Base-by-base conservation (phyloP, 441 rosid genomes). In the Codiaeum variegatum region DNA sequence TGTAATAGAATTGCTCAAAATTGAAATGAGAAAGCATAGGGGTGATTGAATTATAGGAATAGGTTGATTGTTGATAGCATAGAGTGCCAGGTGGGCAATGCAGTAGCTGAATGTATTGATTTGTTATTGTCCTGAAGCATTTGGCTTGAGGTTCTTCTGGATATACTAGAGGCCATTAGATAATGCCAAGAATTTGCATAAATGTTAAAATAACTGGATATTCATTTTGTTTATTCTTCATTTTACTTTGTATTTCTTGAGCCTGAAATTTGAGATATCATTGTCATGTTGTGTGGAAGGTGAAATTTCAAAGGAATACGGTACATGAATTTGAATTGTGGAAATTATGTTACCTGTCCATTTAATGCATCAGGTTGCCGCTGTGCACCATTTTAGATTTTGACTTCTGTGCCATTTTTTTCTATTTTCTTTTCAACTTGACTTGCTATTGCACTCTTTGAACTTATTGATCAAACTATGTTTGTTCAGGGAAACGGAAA, bases 401-500 rank as follows among this genome's bases (percentile, higher is more conserved):
- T 28, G 49, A 31, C 60, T 67, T 16, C 18, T 32, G 21, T 23
- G 36, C 46, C 46, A 0, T 21, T 16, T 5, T 10, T 66, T 15
- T 10, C 70, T 28, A 51, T 67, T 66, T 29, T 56, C 62, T 38
- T 67, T 60, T 18, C 47, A 58, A 19, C 31, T 72, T 49, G 23
- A 52, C 52, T 71, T 54, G n/a, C 52, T 67, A 56, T 51, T 72
- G 61, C 63, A 31, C 31, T 32, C 12, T 58, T 34, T 64, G 23
- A 72, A 47, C 38, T 34, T 58, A 67, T 64, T 52, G 29, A 31
- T 77, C 73, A 67, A 60, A 72, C 26, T 32, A 4, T 52, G 59
- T 71, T 58, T 80, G 47, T 69, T 1, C 80, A 87, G 98, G 94
- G 83, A 69, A 86, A 86, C 68, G 97, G 86, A 75, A 85, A 85